Conservation (phyloP, 108 stramenopile genomes). For the Nannochloropsis oceanica region DNA sequence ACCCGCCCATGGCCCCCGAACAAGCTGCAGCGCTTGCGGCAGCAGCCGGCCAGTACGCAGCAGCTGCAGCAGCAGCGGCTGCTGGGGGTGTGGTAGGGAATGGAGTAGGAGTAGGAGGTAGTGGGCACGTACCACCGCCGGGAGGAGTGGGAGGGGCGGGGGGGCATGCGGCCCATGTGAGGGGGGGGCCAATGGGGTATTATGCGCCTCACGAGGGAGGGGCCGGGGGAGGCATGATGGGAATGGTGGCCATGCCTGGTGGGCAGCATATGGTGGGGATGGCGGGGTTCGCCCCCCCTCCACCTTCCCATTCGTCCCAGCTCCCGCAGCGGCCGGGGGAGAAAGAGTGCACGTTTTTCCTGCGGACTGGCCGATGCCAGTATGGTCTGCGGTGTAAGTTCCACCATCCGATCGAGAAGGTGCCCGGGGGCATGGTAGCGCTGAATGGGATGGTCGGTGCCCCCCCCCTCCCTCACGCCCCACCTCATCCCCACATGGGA, state of each 20-base stretch:
- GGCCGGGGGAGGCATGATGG: neutral
- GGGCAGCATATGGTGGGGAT: neutral
- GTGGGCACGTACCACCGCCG: too few species aligned
- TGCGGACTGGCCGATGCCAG: slow-evolving; percentile 70
- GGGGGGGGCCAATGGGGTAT: neutral
- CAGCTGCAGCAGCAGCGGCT: neutral
- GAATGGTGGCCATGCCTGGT: neutral
- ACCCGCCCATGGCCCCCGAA: slow-evolving; percentile 44
- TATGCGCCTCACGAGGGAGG: neutral
- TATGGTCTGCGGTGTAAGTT: slow-evolving; percentile 75
- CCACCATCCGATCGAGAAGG: slow-evolving; percentile 50
- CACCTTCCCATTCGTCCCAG: neutral
- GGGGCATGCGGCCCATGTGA: neutral
- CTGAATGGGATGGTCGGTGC: neutral
- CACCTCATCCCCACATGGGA: neutral
- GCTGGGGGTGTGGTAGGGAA: neutral
- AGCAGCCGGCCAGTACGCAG: neutral
- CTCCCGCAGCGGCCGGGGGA: slow-evolving; percentile 64
- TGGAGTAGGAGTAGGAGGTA: too few species aligned
- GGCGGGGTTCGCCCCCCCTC: neutral
- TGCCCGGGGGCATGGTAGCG: neutral
- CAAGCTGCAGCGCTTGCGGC: neutral
- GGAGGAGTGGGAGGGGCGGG: neutral
- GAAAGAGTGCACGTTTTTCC: slow-evolving; percentile 69
- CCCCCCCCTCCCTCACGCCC: neutral